Conservation (phyloP, 1,139 yeast species). For the Kazachstania sp. region DNA sequence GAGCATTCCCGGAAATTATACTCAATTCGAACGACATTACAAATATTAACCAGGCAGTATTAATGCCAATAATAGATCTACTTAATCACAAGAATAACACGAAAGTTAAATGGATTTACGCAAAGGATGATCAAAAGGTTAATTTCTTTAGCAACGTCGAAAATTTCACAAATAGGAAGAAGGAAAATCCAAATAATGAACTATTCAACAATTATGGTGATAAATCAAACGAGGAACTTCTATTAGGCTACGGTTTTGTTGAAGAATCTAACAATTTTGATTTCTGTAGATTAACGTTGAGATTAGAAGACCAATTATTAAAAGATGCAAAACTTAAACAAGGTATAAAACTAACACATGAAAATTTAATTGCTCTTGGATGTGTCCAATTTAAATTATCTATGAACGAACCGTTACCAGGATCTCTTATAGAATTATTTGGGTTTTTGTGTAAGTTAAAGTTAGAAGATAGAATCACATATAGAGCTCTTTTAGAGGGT, state of each 20-base stretch:
- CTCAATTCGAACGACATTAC: slow-evolving; percentile 23
- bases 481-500: slow-evolving; percentile 32
- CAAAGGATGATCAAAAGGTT: slow-evolving; percentile 23
- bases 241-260: slow-evolving; percentile 57
- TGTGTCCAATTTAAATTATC: slow-evolving; percentile 22
- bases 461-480: slow-evolving; percentile 23
- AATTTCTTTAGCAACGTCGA: slow-evolving; percentile 18
- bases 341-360: slow-evolving; percentile 18
- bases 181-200: slow-evolving; percentile 33
- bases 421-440: slow-evolving; percentile 26
- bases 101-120: slow-evolving; percentile 55
- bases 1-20: slow-evolving; percentile 68
- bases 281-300: slow-evolving; percentile 50
- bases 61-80: slow-evolving; percentile 71
- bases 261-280: slow-evolving; percentile 50
- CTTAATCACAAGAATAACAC: slow-evolving; percentile 61
- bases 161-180: slow-evolving; percentile 3
- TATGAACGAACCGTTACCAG: slow-evolving; percentile 21
- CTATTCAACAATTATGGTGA: slow-evolving; percentile 78
- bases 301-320: slow-evolving; percentile 34
- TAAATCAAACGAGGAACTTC: slow-evolving; percentile 68
- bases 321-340: slow-evolving; percentile 9
- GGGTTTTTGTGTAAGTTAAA: slow-evolving; percentile 24
- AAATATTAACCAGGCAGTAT: slow-evolving; percentile 49
- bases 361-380: slow-evolving; percentile 12